Evolutionary conservation across 768 basidiomycete genomes (phyloP), one percentile per base, ranked within the genome.

Genomic region (Leccinum variicolor): DNA sequence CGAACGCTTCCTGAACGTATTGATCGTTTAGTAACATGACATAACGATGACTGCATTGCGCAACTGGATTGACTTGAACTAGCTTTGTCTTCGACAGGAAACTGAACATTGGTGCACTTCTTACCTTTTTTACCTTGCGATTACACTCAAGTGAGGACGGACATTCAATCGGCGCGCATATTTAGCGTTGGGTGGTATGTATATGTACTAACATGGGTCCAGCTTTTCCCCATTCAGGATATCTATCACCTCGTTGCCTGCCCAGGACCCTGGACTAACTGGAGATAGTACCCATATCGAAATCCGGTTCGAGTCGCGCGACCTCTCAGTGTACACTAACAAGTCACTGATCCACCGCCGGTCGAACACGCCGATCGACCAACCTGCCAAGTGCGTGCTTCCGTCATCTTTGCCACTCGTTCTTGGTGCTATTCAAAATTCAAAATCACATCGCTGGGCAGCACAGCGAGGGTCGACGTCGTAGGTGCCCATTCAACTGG

Each of bases 381-480:
- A 25, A 25, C 15, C 15, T 19, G 4, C 48, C 29, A 31, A 31
- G 29, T 13, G 4, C 29, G 23, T 36, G 19, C 29, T 13, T 9
- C 23, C 4, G 8, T 13, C 19, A 6, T 36, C 49, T 7, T 43
- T 19, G 19, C n/a, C 29, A 31, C 43, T 34, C n/a, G 25, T 29
- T 28, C 36, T 47, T 21, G 36, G 28, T 19, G 51, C 57, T 59
- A 65, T 41, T 41, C 10, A 41, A 19, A 41, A 41, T 41, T 19
- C n/a, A n/a, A n/a, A 41, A n/a, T 68, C 66, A 43, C 57, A 50
- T 36, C 46, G 33, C 33, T 19, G n/a, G n/a, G n/a, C 39, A 17
- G 26, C 31, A 33, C 50, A 19, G 50, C 53, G 41, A 54, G 21
- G 48, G 21, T 26, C 29, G 7, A 28, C 14, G 11, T 39, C 39